Conservation (phyloP, 140 eudicot genomes). For the Stevia rebaudiana region DNA sequence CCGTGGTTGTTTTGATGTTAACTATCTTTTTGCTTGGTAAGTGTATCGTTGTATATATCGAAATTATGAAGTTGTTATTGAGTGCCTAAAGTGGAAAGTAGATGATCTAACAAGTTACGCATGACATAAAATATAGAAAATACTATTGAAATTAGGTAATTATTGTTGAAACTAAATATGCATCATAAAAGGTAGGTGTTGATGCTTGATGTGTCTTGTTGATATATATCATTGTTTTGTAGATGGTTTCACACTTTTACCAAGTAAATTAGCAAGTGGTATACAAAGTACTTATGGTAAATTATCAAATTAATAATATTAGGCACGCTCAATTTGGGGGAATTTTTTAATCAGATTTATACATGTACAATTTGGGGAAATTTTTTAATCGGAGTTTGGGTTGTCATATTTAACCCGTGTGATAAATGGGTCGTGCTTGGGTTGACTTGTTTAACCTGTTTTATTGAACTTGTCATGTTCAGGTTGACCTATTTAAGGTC, state of each 20-base stretch:
- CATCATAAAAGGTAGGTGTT: background rate
- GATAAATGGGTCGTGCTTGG: background rate
- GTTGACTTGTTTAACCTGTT: background rate
- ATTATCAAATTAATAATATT: background rate
- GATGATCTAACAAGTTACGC: background rate
- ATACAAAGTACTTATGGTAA: background rate
- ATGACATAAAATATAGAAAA: background rate
- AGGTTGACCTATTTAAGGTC: too few species aligned
- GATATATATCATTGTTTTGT: constrained; percentile 2
- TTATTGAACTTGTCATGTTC: background rate
- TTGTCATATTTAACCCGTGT: too few species aligned
- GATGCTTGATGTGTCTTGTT: constrained; percentile 1
- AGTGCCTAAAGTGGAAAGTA: background rate
- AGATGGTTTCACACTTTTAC: background rate
- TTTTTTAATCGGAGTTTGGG: too few species aligned
- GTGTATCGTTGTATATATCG: constrained; percentile 15
- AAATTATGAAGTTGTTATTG: background rate
- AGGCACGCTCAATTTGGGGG: too few species aligned
- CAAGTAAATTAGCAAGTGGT: constrained; percentile 3
- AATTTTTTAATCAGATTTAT: too few species aligned
- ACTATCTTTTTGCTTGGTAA: constrained; percentile 67
- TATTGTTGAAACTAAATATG: background rate
- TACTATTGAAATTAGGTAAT: background rate
- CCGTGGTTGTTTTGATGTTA: constrained; percentile 56
- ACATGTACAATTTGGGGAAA: too few species aligned